phyloP scores from a whole-genome alignment of 176 grass and related monocot species.

The Triticum monococcum region DNA sequence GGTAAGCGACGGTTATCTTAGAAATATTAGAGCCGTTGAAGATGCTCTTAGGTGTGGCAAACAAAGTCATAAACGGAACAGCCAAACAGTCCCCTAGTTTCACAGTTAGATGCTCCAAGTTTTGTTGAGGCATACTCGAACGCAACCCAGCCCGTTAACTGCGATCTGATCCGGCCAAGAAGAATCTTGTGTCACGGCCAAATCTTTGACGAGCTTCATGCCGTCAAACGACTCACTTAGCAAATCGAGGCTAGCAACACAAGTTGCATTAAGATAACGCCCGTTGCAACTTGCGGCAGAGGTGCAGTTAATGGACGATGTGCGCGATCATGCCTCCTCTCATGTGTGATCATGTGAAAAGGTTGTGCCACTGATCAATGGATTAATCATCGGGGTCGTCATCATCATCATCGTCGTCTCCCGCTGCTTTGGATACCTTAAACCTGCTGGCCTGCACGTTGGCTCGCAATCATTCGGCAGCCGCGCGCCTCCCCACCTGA shows the following conservation, averaged over 20 bases:
- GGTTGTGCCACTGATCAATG: neutral
- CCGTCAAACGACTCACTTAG: neutral
- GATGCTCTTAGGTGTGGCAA: too few species aligned
- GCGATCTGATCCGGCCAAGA: neutral
- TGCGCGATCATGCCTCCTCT: neutral
- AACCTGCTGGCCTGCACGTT: slow-evolving; percentile 34
- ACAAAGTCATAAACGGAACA: too few species aligned
- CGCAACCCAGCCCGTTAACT: too few species aligned
- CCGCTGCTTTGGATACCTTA: slow-evolving; percentile 34
- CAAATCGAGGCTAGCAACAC: neutral
- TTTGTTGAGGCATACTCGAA: too few species aligned
- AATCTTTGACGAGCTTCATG: slow-evolving; percentile 20
- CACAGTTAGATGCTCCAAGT: too few species aligned
- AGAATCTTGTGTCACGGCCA: slow-evolving; percentile 9
- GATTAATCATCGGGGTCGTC: neutral
- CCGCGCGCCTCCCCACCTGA: slow-evolving; percentile 18
- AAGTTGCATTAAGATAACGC: slow-evolving; percentile 5
- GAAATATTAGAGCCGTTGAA: too few species aligned
- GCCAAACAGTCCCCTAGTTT: too few species aligned
- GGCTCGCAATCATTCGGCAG: slow-evolving; percentile 26
- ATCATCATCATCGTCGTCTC: neutral
- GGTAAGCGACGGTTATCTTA: too few species aligned
- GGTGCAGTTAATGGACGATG: neutral
- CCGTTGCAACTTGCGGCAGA: slow-evolving; percentile 4
- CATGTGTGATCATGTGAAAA: slow-evolving; percentile 47